Conservation (phyloP, 2,329 filamentous ascomycete species). For the Pezizomycotina sp. region DNA sequence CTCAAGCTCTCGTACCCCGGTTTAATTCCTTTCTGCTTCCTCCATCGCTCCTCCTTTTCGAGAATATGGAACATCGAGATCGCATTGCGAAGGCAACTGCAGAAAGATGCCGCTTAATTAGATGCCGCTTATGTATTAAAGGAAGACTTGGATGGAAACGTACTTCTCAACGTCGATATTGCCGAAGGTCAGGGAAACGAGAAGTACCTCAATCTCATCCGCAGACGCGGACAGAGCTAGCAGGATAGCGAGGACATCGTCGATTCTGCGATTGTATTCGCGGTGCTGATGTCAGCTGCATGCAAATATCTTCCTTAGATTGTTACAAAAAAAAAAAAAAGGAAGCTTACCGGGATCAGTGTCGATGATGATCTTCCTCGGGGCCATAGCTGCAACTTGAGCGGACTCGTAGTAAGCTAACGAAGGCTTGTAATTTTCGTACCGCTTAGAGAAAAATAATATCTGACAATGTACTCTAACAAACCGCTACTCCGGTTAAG, state of each 20-base stretch:
- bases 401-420: no score
- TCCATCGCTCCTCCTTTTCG: slow-evolving; percentile 75
- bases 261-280: slow-evolving; percentile 47
- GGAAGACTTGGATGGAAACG: slow-evolving; percentile 17
- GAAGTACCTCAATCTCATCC: slow-evolving; percentile 68
- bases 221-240: slow-evolving; percentile 65
- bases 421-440: no score
- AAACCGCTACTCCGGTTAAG: no score
- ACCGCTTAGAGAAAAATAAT: no score
- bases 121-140: slow-evolving; percentile 1
- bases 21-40: slow-evolving; percentile 47
- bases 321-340: neutral
- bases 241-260: slow-evolving; percentile 79
- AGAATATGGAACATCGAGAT: slow-evolving; percentile 84
- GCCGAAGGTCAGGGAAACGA: slow-evolving; percentile 81
- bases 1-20: slow-evolving; percentile 59
- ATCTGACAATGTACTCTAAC: no score
- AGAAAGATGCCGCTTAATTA: neutral
- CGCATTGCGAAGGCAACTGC: slow-evolving; percentile 69
- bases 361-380: slow-evolving; percentile 76
- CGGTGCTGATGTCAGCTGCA: neutral
- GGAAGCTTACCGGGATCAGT: slow-evolving; percentile 54
- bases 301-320: neutral
- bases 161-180: slow-evolving; percentile 78
- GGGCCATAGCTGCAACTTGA: no score